These are phyloP conservation scores for Cyanidioschyzon merolae DNA, from an alignment of 23 red algal genomes.

Conservation along the genomic window DNA sequence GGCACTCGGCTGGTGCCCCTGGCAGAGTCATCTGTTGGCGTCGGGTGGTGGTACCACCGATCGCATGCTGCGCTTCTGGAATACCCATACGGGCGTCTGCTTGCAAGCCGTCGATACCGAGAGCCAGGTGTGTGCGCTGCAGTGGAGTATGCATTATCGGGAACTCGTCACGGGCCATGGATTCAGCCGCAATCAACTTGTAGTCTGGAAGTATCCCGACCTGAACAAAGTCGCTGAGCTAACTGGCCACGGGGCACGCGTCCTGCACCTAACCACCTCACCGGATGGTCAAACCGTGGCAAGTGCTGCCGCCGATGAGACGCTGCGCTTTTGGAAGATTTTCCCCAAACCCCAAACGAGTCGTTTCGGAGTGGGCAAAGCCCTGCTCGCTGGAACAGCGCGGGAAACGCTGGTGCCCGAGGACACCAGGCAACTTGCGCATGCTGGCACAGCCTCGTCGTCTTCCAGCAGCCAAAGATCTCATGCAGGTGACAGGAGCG, in stretches of 20 bases:
- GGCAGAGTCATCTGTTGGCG: conserved; percentile 87
- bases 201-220: conserved; percentile 90
- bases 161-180: conserved; percentile 92
- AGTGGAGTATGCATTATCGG: conserved; percentile 82
- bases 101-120: conserved; percentile 89
- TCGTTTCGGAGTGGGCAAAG: background rate
- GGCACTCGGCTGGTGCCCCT: conserved; percentile 96
- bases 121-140: conserved; percentile 88
- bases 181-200: conserved; percentile 96
- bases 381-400: background rate
- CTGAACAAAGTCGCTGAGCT: conserved; percentile 82
- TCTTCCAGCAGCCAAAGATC: no score
- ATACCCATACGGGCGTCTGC: conserved; percentile 61
- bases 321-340: conserved; percentile 92
- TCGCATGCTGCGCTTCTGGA: conserved; percentile 91
- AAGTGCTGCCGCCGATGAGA: conserved; percentile 92
- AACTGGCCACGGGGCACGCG: conserved; percentile 77
- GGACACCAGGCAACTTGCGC: background rate
- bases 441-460: no score
- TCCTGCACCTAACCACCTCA: conserved; percentile 70
- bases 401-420: background rate
- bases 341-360: conserved; percentile 22
- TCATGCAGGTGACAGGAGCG: no score
- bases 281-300: conserved; percentile 96
- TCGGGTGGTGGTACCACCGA: conserved; percentile 95